Conservation (phyloP, 2,329 filamentous ascomycete genomes). For the Berkeleyomyces rouxiae region DNA sequence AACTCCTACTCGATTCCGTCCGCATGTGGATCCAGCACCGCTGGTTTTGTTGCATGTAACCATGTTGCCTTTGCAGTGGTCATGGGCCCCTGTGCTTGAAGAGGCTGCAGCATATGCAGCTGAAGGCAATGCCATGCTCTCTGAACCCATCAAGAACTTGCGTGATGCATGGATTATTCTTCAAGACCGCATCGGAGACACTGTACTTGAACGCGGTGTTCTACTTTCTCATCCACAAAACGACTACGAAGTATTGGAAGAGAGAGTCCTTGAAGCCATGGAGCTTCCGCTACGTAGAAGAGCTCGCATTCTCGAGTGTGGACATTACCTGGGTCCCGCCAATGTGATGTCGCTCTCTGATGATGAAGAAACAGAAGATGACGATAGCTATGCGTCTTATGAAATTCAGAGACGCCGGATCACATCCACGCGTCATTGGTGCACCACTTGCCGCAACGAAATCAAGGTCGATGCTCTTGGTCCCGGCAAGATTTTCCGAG, state of each 20-base stretch:
- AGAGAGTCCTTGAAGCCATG: slow-evolving; percentile 56
- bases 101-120: slow-evolving; percentile 15
- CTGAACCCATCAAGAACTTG: slow-evolving; percentile 32
- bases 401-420: slow-evolving; percentile 12
- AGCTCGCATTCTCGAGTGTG: slow-evolving; percentile 58
- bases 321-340: slow-evolving; percentile 53
- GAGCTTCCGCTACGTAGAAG: slow-evolving; percentile 47
- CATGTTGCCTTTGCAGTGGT: slow-evolving; percentile 51
- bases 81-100: slow-evolving; percentile 42
- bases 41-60: slow-evolving; percentile 66
- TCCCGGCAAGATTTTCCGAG: slow-evolving; percentile 44
- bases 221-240: slow-evolving; percentile 63
- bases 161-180: slow-evolving; percentile 49
- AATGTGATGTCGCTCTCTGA: slow-evolving; percentile 30
- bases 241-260: slow-evolving; percentile 66
- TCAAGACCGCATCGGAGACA: slow-evolving; percentile 54
- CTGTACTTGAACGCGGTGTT: slow-evolving; percentile 55
- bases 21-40: slow-evolving; percentile 43
- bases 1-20: slow-evolving; percentile 42
- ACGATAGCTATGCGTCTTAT: slow-evolving; percentile 18
- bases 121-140: slow-evolving; percentile 19
- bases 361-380: slow-evolving; percentile 25
- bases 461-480: slow-evolving; percentile 39
- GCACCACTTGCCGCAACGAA: slow-evolving; percentile 36
- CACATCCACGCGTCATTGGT: slow-evolving; percentile 30